phyloP scores from a whole-genome alignment of 805 yeast genomes.

The Saccharomycopsis capsularis region DNA sequence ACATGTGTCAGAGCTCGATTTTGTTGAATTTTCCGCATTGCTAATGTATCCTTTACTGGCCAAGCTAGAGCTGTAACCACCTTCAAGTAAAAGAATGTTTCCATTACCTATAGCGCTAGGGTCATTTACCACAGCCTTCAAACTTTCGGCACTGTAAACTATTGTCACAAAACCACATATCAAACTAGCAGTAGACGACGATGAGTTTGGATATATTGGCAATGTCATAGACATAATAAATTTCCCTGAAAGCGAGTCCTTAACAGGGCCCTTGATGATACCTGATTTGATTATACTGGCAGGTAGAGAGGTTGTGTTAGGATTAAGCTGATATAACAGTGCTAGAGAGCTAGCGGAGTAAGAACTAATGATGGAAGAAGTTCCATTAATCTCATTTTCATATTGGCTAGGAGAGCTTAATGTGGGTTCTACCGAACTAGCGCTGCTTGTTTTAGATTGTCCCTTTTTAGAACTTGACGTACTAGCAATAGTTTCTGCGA shows the following conservation, averaged over 20 bases:
- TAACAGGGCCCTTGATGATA: slow-evolving; percentile 60
- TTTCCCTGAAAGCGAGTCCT: slow-evolving; percentile 31
- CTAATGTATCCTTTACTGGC: slow-evolving; percentile 3
- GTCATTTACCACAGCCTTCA: slow-evolving; percentile 35
- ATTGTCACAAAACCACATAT: slow-evolving; percentile 69
- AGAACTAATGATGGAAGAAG: slow-evolving; percentile 24
- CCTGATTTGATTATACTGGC: slow-evolving; percentile 38
- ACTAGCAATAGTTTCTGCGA: background rate
- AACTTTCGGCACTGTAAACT: slow-evolving; percentile 39
- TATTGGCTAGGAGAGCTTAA: slow-evolving; percentile 22
- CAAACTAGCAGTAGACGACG: slow-evolving; percentile 50
- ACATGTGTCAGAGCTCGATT: no score
- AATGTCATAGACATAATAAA: slow-evolving; percentile 69
- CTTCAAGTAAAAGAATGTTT: slow-evolving; percentile 23
- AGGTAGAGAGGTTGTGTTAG: slow-evolving; percentile 39
- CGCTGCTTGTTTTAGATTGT: slow-evolving; percentile 5
- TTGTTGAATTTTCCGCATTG: slow-evolving; percentile 6
- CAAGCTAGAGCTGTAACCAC: slow-evolving; percentile 23
- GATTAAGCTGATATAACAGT: slow-evolving; percentile 43
- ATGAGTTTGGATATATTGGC: slow-evolving; percentile 68
- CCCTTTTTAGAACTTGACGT: background rate
- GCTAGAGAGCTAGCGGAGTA: slow-evolving; percentile 29
- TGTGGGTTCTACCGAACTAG: slow-evolving; percentile 15
- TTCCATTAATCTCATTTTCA: slow-evolving; percentile 7
- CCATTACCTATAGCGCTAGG: slow-evolving; percentile 34